phyloP scores from a whole-genome alignment of 441 rosid genomes.

The Pelargonium australe region DNA sequence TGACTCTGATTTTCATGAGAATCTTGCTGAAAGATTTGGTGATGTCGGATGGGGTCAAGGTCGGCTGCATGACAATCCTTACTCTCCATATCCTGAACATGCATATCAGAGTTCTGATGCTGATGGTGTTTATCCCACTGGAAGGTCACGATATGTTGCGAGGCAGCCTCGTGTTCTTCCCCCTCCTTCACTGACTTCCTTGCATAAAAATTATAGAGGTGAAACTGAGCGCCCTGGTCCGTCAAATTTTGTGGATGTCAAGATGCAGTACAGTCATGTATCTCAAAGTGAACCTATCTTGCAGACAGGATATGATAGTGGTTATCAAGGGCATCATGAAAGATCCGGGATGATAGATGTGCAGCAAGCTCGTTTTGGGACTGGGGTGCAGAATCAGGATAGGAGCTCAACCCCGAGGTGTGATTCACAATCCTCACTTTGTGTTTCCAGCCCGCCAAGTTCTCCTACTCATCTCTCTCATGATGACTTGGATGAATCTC shows the following conservation, averaged over 20 bases:
- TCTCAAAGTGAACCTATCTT: slow-evolving; percentile 40
- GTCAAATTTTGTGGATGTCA: slow-evolving; percentile 42
- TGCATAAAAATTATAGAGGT: slow-evolving; percentile 52
- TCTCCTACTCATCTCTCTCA: slow-evolving; percentile 89
- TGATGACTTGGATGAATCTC: slow-evolving; percentile 88
- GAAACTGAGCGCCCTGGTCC: slow-evolving; percentile 52
- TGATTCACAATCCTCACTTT: slow-evolving; percentile 90
- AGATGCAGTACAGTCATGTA: slow-evolving; percentile 36
- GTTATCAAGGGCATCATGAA: slow-evolving; percentile 40
- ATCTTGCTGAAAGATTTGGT: slow-evolving; percentile 53
- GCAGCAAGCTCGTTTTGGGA: slow-evolving; percentile 30
- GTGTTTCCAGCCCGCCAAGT: slow-evolving; percentile 87
- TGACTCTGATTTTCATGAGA: slow-evolving; percentile 65
- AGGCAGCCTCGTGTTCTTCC: slow-evolving; percentile 94
- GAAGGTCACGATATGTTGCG: slow-evolving; percentile 68
- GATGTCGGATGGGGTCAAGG: slow-evolving; percentile 69
- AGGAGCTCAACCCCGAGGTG: slow-evolving; percentile 45
- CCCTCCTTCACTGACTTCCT: slow-evolving; percentile 59
- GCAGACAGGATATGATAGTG: slow-evolving; percentile 39
- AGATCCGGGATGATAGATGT: slow-evolving; percentile 31
- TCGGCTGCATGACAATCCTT: slow-evolving; percentile 43
- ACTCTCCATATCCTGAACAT: slow-evolving; percentile 51
- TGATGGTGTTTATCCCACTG: slow-evolving; percentile 63
- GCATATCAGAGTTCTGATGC: slow-evolving; percentile 54
- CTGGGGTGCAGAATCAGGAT: slow-evolving; percentile 40